These are phyloP conservation scores for Alternaria tenuissima DNA, from an alignment of 2,329 filamentous ascomycete genomes.

Conservation along the genomic window DNA sequence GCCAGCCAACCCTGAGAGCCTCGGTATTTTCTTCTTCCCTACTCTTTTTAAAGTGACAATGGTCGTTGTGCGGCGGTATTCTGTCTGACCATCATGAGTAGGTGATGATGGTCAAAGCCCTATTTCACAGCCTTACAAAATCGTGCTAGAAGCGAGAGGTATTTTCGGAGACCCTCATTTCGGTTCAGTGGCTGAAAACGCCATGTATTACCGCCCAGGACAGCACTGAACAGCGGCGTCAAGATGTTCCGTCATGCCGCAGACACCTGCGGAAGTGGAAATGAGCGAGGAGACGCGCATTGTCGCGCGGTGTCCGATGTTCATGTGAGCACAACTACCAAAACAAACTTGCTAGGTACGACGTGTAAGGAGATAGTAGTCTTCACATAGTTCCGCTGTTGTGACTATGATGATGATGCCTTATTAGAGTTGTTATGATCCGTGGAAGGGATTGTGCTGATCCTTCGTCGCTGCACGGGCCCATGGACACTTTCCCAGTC, in stretches of 20 bases:
- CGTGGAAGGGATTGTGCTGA: slow-evolving; percentile 4
- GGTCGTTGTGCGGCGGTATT: neutral
- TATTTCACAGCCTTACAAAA: neutral
- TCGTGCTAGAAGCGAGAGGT: neutral
- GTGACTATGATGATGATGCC: neutral
- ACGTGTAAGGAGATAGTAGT: neutral
- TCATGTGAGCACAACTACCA: neutral
- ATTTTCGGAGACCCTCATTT: slow-evolving; percentile 10
- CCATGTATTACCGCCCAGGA: slow-evolving; percentile 5
- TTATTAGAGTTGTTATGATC: neutral
- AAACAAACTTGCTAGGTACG: neutral
- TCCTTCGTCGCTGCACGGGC: neutral
- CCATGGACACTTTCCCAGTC: neutral
- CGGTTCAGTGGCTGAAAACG: neutral
- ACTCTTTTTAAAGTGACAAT: neutral
- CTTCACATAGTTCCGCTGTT: neutral
- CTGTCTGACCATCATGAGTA: neutral
- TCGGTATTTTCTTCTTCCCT: neutral
- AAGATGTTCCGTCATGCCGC: slow-evolving; percentile 19
- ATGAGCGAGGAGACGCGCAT: slow-evolving; percentile 12
- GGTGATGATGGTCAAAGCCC: neutral
- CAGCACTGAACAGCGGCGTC: slow-evolving; percentile 14
- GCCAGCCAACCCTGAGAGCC: neutral
- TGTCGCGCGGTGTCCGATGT: neutral
- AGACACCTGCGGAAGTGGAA: slow-evolving; percentile 14